Percentiles rank a stretch among this genome's conserved stretches.
Evolutionary conservation across 2,329 filamentous ascomycete species (phyloP).

Genomic region (Aspergillus ruber): DNA sequence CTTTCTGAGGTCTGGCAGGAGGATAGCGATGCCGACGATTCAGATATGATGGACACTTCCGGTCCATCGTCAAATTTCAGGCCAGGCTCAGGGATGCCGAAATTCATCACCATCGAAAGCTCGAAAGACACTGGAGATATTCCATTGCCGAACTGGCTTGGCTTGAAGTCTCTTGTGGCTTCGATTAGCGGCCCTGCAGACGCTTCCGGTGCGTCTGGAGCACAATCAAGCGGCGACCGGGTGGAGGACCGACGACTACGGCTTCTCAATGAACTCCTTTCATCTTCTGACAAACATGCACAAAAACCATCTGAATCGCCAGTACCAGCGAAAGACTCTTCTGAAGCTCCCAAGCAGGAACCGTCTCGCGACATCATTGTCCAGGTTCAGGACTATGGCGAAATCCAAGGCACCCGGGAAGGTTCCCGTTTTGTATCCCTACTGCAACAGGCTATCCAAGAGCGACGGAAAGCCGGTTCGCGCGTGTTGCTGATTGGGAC

Average conservation of each 20-base stretch:
- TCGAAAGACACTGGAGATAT: slow-evolving; percentile 25
- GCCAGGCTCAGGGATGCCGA: slow-evolving; percentile 16
- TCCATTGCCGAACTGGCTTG: slow-evolving; percentile 25
- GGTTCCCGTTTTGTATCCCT: slow-evolving; percentile 64
- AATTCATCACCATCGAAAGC: slow-evolving; percentile 30
- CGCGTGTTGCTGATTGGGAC: slow-evolving; percentile 76
- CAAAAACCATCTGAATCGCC: slow-evolving; percentile 4
- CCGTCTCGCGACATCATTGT: slow-evolving; percentile 54
- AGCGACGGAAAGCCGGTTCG: slow-evolving; percentile 63
- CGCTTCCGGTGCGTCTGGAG: slow-evolving; percentile 8
- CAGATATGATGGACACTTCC: slow-evolving; percentile 22
- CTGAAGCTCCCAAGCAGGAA: slow-evolving; percentile 10
- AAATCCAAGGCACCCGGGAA: slow-evolving; percentile 63
- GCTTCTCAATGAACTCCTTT: slow-evolving; percentile 30
- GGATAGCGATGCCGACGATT: slow-evolving; percentile 40
- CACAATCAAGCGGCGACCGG: slow-evolving; percentile 13
- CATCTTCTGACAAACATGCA: slow-evolving; percentile 9
- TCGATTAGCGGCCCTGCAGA: slow-evolving; percentile 25
- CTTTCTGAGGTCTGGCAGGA: slow-evolving; percentile 27
- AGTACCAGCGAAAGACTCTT: slow-evolving; percentile 7
- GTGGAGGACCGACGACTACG: slow-evolving; percentile 27
- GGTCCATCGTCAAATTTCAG: slow-evolving; percentile 14
- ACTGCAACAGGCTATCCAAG: slow-evolving; percentile 65
- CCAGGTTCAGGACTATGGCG: slow-evolving; percentile 73
- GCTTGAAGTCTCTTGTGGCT: slow-evolving; percentile 26